These are phyloP conservation scores for Phytophthora cryptogea DNA, from an alignment of 352 stramenopile genomes.

Conservation along the genomic window DNA sequence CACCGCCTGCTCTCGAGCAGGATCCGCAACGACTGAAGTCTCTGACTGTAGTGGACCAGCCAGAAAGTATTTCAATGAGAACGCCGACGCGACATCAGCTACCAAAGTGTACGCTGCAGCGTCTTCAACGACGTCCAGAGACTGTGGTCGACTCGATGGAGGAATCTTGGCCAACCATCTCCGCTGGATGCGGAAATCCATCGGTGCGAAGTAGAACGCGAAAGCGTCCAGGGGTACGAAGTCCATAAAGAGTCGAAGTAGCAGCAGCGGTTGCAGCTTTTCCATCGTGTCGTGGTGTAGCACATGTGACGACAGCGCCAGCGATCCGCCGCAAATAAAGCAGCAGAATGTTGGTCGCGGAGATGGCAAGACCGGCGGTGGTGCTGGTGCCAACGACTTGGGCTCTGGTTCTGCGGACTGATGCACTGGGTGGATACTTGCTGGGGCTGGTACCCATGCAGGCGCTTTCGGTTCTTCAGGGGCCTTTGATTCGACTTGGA, in stretches of 20 bases:
- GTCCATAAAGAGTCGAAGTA: slow-evolving; percentile 13
- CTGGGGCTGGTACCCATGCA: background rate
- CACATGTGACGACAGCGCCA: background rate
- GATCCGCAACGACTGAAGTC: background rate
- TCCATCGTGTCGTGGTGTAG: slow-evolving; percentile 3
- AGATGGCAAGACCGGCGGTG: background rate
- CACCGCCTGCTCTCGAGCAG: background rate
- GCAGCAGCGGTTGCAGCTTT: slow-evolving; percentile 6
- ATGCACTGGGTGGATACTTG: background rate
- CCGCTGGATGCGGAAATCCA: slow-evolving; percentile 17
- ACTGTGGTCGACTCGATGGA: background rate
- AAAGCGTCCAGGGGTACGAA: slow-evolving; percentile 9
- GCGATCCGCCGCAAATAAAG: slow-evolving; percentile 9
- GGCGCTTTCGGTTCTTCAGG: background rate
- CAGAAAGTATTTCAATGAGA: slow-evolving; percentile 5
- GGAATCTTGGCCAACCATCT: slow-evolving; percentile 15
- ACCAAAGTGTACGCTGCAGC: background rate
- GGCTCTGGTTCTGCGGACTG: background rate
- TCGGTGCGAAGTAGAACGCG: slow-evolving; percentile 17
- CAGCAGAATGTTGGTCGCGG: background rate
- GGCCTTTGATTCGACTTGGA: background rate
- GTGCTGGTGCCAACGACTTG: background rate
- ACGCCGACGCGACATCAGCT: slow-evolving; percentile 7
- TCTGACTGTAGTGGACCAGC: background rate
- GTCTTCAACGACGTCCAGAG: background rate